These are phyloP conservation scores for Ensete glaucum DNA, from an alignment of 176 grass and related monocot genomes.

Conservation along the genomic window DNA sequence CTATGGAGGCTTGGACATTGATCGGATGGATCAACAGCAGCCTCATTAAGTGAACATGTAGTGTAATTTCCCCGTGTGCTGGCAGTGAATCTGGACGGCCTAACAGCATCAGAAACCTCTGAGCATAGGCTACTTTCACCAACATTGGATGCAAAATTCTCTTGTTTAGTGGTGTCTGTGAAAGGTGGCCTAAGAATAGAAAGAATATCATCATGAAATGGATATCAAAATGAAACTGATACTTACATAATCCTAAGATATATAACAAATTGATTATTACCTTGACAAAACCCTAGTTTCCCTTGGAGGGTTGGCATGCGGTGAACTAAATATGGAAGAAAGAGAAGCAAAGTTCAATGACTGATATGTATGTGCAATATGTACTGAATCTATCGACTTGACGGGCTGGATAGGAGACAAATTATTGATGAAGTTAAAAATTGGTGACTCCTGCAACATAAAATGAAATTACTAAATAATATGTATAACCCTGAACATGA, in stretches of 20 bases:
- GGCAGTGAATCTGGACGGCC: conserved; percentile 32
- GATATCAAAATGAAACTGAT: neutral
- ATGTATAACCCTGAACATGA: neutral
- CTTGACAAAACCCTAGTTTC: conserved; percentile 41
- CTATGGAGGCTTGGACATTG: conserved; percentile 20
- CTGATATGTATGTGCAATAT: conserved; percentile 51
- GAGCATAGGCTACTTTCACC: conserved; percentile 22
- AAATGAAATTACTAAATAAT: neutral
- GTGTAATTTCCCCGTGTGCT: conserved; percentile 30
- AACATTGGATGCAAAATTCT: conserved; percentile 15
- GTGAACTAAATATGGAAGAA: conserved; percentile 87
- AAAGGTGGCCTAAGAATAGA: conserved; percentile 36
- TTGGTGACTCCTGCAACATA: conserved; percentile 67
- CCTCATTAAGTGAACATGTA: conserved; percentile 37
- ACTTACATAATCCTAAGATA: neutral
- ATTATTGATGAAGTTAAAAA: conserved; percentile 83
- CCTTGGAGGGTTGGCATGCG: conserved; percentile 64
- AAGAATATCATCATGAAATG: neutral
- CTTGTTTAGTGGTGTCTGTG: conserved; percentile 40
- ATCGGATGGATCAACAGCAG: conserved; percentile 20
- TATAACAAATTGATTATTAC: conserved; percentile 20
- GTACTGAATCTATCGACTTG: conserved; percentile 42
- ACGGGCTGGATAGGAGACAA: conserved; percentile 80
- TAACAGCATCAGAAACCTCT: conserved; percentile 27
- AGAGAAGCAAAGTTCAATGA: conserved; percentile 59